Conservation (phyloP, 768 basidiomycete species). For the Peribolospora kevripleyi region DNA sequence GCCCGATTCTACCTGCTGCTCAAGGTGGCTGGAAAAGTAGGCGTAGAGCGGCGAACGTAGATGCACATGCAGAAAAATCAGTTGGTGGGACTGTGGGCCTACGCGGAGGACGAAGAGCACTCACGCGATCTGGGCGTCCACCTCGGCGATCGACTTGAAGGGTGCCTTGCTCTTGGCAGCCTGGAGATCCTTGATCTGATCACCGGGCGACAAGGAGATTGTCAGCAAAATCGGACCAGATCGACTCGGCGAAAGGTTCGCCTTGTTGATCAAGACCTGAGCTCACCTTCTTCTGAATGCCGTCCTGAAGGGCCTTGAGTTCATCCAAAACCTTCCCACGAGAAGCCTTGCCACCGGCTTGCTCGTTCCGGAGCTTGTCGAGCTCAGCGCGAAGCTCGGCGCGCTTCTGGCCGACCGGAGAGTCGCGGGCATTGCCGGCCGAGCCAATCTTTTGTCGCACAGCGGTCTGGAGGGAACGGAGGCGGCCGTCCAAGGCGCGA, state of each 20-base stretch:
- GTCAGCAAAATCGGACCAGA: neutral
- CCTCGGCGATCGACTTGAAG: constrained; percentile 60
- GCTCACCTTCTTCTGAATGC: constrained; percentile 52
- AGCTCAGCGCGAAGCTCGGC: constrained; percentile 52
- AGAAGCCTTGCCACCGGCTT: constrained; percentile 47
- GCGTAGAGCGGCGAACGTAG: neutral
- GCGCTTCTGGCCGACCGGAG: constrained; percentile 45
- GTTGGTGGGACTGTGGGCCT: neutral
- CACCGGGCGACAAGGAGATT: neutral
- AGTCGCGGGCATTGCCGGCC: constrained; percentile 31
- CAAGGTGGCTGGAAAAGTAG: constrained; percentile 34
- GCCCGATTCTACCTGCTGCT: constrained; percentile 79
- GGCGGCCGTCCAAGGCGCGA: neutral
- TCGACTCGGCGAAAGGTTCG: neutral
- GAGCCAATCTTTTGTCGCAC: constrained; percentile 39
- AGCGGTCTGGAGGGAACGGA: neutral
- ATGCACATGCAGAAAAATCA: constrained; percentile 2
- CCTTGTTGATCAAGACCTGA: neutral
- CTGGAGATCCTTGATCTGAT: constrained; percentile 69
- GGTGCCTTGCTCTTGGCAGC: constrained; percentile 47
- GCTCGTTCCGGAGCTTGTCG: constrained; percentile 49
- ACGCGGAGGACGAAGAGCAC: constrained; percentile 14
- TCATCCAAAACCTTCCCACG: constrained; percentile 51
- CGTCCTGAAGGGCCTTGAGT: constrained; percentile 52
- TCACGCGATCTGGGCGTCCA: constrained; percentile 67